Base-by-base conservation (phyloP, 176 grass and related monocot species). In the Oryza officinalis region DNA sequence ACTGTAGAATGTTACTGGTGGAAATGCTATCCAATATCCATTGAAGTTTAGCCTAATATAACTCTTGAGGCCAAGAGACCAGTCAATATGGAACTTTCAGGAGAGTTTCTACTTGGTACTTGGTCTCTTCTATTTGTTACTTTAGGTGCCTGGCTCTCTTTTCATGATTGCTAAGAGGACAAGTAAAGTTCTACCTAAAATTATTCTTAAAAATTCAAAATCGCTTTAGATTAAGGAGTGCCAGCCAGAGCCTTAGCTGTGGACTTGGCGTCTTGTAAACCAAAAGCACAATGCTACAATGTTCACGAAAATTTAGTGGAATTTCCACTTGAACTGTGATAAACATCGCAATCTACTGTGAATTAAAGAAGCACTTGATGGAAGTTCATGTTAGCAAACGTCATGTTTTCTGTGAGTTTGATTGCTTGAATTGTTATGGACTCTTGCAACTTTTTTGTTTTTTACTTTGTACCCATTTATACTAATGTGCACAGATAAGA, bases 251-350 rank as follows among this genome's bases (percentile, higher is more conserved):
- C 50, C 50, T 54, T 54, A 5, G 50, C 22, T 23, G 52, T 66
- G 23, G 23, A 66, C 57, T 54, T 43, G 52, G 28, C 67, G 12
- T 59, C 17, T 41, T 80, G 68, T 46, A 43, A 76, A 50, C 57
- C 81, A 75, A 10, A 66, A 50, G 18, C 13, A 46, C 14, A 28
- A 27, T 76, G 20, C 52, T 6, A n/a, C 47, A 50, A 50, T 50
- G 47, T 74, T 5, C 14, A 64, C 26, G 32, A 61, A 69, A 70
- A 35, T 27, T 47, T 13, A 3, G 1, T 71, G 52, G 26, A 43
- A 44, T 49, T 67, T 32, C 59, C 49, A 50, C 65, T 47, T 76
- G 41, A 88, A 43, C 41, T 44, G 25, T 65, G 28, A 47, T 77
- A 28, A 50, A 3, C 66, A 78, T 63, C 25, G 20, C 6, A n/a